These are phyloP conservation scores for Melaleuca quinquenervia DNA, from an alignment of 345 rosid species.

Conservation along the genomic window DNA sequence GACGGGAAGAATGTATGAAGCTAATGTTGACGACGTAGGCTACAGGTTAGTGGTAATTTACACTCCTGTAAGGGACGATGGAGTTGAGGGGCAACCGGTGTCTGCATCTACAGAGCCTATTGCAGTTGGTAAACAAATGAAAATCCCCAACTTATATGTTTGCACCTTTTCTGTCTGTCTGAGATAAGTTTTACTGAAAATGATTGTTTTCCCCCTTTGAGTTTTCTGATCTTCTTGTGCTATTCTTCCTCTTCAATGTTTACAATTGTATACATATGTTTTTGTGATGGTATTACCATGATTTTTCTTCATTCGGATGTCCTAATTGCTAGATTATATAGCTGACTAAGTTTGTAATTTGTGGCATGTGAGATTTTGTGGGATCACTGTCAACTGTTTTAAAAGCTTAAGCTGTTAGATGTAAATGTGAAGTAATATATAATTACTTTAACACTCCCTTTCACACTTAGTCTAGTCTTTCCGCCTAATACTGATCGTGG, in stretches of 20 bases:
- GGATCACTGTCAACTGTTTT: too few relatives aligned
- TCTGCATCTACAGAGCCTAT: constrained; percentile 93
- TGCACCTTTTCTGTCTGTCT: neutral
- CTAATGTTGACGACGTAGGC: constrained; percentile 99
- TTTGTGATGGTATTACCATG: neutral
- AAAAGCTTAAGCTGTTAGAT: too few relatives aligned
- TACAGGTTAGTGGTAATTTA: constrained; percentile 84
- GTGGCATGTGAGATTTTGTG: neutral
- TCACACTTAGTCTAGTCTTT: too few relatives aligned
- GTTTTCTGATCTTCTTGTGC: neutral
- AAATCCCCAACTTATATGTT: neutral
- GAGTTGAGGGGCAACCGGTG: constrained; percentile 89
- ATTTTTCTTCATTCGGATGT: neutral
- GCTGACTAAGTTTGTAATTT: neutral
- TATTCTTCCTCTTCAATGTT: neutral
- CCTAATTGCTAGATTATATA: neutral
- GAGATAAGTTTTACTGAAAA: neutral
- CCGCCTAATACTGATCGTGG: too few relatives aligned
- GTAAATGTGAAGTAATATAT: too few relatives aligned
- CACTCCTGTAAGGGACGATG: constrained; percentile 87
- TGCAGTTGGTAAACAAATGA: constrained; percentile 57
- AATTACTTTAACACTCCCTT: too few relatives aligned
- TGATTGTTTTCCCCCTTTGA: neutral
- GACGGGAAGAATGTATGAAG: constrained; percentile 88
- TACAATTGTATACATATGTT: neutral